phyloP scores from a whole-genome alignment of 2,329 filamentous ascomycete genomes.

The Orbilia quercus region DNA sequence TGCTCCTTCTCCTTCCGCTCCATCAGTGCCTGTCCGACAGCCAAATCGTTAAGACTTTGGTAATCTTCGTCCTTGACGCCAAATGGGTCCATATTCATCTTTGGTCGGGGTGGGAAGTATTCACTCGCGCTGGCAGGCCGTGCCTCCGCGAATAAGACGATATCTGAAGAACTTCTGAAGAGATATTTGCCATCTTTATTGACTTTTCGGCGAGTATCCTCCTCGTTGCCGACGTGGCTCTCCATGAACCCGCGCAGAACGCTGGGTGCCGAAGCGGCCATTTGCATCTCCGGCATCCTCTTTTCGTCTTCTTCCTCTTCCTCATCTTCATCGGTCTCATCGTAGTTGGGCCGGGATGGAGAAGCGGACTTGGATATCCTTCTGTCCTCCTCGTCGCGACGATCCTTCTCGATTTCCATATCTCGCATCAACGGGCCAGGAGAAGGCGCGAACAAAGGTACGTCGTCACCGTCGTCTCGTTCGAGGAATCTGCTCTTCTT shows the following conservation, averaged over 20 bases:
- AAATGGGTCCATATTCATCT: constrained; percentile 31
- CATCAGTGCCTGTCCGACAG: constrained; percentile 34
- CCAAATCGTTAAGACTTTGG: constrained; percentile 22
- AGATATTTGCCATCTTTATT: constrained; percentile 42
- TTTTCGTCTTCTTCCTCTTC: constrained; percentile 24
- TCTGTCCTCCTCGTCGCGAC: constrained; percentile 60
- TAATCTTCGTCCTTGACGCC: constrained; percentile 28
- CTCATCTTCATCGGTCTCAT: constrained; percentile 4
- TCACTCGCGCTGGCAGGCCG: constrained; percentile 31
- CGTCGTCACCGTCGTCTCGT: constrained; percentile 75
- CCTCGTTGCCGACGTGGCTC: constrained; percentile 48
- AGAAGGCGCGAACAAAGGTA: constrained; percentile 76
- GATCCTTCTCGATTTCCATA: constrained; percentile 55
- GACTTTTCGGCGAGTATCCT: constrained; percentile 34
- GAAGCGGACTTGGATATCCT: constrained; percentile 11
- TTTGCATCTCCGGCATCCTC: constrained; percentile 57
- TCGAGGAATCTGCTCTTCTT: constrained; percentile 79
- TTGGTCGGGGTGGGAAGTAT: constrained; percentile 10
- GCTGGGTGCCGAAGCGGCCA: constrained; percentile 23
- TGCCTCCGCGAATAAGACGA: constrained; percentile 36
- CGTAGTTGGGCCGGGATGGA: constrained; percentile 16
- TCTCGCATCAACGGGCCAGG: constrained; percentile 47
- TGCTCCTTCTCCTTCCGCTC: constrained; percentile 35
- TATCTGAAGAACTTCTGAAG: constrained; percentile 41
- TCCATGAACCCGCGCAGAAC: constrained; percentile 26